phyloP scores from a whole-genome alignment of 352 stramenopile genomes.

The Phytophthora foliorum region DNA sequence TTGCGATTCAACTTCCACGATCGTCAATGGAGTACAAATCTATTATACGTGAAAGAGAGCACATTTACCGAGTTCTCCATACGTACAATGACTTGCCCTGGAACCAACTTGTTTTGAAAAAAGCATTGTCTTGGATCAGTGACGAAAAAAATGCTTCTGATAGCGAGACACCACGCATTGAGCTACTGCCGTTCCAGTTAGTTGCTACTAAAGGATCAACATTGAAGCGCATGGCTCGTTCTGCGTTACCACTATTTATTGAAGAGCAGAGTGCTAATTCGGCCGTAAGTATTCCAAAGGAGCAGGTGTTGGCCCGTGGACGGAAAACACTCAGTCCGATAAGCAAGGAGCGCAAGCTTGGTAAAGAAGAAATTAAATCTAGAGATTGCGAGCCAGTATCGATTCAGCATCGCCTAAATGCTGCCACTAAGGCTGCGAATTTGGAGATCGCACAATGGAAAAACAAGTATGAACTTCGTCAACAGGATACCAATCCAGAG shows the following conservation, averaged over 20 bases:
- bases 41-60: conserved; percentile 18
- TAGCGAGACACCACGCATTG: background rate
- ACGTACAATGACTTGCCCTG: background rate
- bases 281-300: background rate
- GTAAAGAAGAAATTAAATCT: background rate
- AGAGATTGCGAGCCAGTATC: background rate
- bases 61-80: conserved; percentile 7
- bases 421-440: conserved; percentile 14
- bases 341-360: background rate
- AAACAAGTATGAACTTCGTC: background rate
- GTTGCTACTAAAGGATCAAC: conserved; percentile 13
- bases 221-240: conserved; percentile 21
- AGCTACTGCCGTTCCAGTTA: conserved; percentile 19
- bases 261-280: background rate
- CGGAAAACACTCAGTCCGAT: conserved; percentile 19
- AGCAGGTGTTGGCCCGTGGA: background rate
- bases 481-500: conserved; percentile 9
- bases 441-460: conserved; percentile 17
- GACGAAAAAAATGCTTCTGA: background rate
- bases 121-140: background rate
- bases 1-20: conserved; percentile 45
- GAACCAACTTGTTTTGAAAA: conserved; percentile 3
- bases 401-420: conserved; percentile 20
- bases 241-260: conserved; percentile 15
- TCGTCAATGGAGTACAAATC: conserved; percentile 47